A percentile compares a stretch with the other conserved stretches of the same genome.
phyloP scores from a whole-genome alignment of 352 stramenopile genomes.

The Globisporangium ultimum region DNA sequence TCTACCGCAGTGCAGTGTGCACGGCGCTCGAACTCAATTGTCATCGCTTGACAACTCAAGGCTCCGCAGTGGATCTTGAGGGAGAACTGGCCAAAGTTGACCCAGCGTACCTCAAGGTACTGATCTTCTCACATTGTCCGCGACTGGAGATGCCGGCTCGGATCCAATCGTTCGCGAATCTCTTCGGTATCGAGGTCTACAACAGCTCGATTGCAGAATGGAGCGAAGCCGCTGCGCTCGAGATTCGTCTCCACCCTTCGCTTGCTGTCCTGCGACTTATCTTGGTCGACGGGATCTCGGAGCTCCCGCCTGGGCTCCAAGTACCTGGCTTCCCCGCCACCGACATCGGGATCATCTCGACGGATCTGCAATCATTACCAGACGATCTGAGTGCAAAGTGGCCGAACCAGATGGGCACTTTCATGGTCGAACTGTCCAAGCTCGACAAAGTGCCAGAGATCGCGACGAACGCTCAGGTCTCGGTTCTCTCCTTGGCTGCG shows the following conservation, averaged over 20 bases:
- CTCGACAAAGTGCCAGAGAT: slow-evolving; percentile 13
- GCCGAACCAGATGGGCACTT: not conserved
- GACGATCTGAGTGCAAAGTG: slow-evolving; percentile 2
- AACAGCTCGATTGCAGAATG: slow-evolving; percentile 24
- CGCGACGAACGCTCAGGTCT: not conserved
- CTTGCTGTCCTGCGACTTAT: not conserved
- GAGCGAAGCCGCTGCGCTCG: slow-evolving; percentile 13
- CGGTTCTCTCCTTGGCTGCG: not conserved
- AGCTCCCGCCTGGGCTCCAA: not conserved
- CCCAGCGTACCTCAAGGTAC: not conserved
- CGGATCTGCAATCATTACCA: not conserved
- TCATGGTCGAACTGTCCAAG: slow-evolving; percentile 12
- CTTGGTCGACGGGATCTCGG: not conserved
- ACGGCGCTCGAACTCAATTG: slow-evolving; percentile 18
- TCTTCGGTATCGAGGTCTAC: slow-evolving; percentile 27
- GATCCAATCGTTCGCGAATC: slow-evolving; percentile 18
- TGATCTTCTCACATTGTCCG: slow-evolving; percentile 24
- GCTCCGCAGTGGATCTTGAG: not conserved
- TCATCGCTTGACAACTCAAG: slow-evolving; percentile 12
- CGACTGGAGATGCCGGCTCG: slow-evolving; percentile 8
- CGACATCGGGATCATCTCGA: not conserved
- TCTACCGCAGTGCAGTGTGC: slow-evolving; percentile 23
- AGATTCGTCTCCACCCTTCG: slow-evolving; percentile 7
- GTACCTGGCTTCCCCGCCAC: not conserved
- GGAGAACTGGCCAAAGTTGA: slow-evolving; percentile 10